Evolutionary conservation across 257 asterid species (phyloP).

Genomic region (Nemophila menziesii): DNA sequence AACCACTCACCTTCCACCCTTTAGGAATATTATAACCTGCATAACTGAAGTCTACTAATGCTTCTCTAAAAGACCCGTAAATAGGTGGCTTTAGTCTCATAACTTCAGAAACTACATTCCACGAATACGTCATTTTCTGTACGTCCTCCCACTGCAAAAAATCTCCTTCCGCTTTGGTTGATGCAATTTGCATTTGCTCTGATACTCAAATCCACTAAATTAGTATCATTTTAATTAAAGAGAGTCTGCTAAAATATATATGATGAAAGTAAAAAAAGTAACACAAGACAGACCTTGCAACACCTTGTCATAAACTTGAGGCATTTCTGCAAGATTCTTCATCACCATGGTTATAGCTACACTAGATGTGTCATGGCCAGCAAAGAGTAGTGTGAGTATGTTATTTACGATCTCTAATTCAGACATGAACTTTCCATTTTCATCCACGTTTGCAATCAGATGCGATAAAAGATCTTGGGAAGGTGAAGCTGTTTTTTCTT

Average conservation of each 20-base stretch:
- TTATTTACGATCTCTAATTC: slow-evolving; percentile 53
- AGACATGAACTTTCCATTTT: slow-evolving; percentile 48
- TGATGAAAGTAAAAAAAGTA: background rate
- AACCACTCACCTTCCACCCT: slow-evolving; percentile 66
- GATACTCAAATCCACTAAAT: slow-evolving; percentile 1
- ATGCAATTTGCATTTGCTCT: slow-evolving; percentile 59
- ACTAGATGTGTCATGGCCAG: slow-evolving; percentile 73
- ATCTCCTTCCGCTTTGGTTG: slow-evolving; percentile 30
- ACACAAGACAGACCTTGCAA: slow-evolving; percentile 29
- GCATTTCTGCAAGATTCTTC: slow-evolving; percentile 49
- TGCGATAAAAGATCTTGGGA: slow-evolving; percentile 65
- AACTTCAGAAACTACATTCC: slow-evolving; percentile 59
- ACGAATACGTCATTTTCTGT: slow-evolving; percentile 78
- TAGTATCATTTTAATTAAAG: no score
- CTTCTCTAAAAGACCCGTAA: slow-evolving; percentile 54
- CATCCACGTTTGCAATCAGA: slow-evolving; percentile 41
- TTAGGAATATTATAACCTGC: slow-evolving; percentile 64
- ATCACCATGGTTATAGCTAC: slow-evolving; percentile 42
- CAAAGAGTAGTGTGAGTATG: slow-evolving; percentile 54
- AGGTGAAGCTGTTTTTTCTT: slow-evolving; percentile 24
- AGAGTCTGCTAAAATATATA: background rate
- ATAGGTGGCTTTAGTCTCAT: slow-evolving; percentile 48
- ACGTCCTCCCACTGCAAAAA: slow-evolving; percentile 65
- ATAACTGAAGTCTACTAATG: slow-evolving; percentile 37
- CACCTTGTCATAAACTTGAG: slow-evolving; percentile 47